phyloP scores from a whole-genome alignment of 1,139 yeast genomes.

The Hansenula sp. region DNA sequence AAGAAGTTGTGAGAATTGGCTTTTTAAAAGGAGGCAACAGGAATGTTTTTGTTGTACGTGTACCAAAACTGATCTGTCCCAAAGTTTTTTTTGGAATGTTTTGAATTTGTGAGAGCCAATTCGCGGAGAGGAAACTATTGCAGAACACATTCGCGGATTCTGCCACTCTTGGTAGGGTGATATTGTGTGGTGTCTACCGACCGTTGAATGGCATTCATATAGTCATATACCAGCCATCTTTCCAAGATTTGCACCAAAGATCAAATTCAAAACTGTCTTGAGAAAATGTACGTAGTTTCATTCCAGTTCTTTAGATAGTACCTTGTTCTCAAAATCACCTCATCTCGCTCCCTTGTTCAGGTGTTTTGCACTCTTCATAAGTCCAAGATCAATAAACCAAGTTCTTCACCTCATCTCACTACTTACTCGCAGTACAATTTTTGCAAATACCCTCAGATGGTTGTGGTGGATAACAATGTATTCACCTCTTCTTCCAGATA shows the following conservation, averaged over 20 bases:
- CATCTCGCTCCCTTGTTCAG: too few relatives aligned
- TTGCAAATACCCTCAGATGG: too few relatives aligned
- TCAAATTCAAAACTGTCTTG: not conserved
- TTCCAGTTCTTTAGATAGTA: not conserved
- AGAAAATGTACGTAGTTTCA: not conserved
- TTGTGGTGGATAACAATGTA: not conserved
- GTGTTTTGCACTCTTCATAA: not conserved
- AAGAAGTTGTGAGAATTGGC: not conserved
- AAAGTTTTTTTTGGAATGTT: not conserved
- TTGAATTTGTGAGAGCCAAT: not conserved
- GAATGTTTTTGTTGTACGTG: constrained; percentile 3
- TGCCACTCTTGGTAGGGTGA: not conserved
- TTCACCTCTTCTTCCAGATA: not conserved
- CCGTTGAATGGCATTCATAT: not conserved
- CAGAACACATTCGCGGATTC: not conserved
- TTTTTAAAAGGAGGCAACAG: constrained; percentile 2
- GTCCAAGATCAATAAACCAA: not conserved
- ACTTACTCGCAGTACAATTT: too few relatives aligned
- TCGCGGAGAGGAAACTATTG: not conserved
- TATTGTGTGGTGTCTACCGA: not conserved
- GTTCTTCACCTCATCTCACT: not conserved
- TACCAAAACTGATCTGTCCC: not conserved
- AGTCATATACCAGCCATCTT: not conserved
- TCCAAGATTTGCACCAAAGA: not conserved
- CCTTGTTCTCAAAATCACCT: not conserved